Conservation (phyloP, 2,329 filamentous ascomycete genomes). For the Fusarium humuli region DNA sequence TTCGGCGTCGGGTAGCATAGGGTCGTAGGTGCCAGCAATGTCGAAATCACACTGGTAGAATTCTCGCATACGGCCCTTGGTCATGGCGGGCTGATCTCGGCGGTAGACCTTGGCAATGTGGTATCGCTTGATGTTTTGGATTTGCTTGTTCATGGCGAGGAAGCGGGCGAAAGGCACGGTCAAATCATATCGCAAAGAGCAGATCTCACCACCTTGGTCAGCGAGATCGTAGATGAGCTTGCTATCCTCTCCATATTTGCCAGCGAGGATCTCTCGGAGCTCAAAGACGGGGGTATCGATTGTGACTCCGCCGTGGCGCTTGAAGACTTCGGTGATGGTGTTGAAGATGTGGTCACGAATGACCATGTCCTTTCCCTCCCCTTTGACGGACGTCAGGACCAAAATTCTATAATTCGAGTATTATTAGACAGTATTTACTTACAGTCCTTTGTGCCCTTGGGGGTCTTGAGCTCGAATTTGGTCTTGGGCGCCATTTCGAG, state of each 20-base stretch:
- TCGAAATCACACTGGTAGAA: conserved; percentile 99
- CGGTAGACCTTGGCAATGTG: conserved; percentile 89
- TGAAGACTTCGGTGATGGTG: conserved; percentile 82
- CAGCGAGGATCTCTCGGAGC: conserved; percentile 84
- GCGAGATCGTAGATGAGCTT: conserved; percentile 91
- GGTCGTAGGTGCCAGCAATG: conserved; percentile 87
- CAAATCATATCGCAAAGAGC: conserved; percentile 84
- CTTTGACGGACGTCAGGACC: conserved; percentile 35
- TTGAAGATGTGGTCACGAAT: conserved; percentile 84
- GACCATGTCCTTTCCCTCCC: conserved; percentile 81
- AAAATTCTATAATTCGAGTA: neutral
- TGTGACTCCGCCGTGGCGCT: conserved; percentile 82
- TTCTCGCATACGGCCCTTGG: conserved; percentile 92
- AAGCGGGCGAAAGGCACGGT: conserved; percentile 93
- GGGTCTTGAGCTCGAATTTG: conserved; percentile 75
- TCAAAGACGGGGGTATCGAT: conserved; percentile 89
- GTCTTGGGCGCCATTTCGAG: conserved; percentile 48
- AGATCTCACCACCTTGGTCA: conserved; percentile 83
- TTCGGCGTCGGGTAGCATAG: conserved; percentile 94
- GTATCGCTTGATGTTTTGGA: conserved; percentile 90
- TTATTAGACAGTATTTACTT: conserved; percentile 16
- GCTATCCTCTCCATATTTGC: conserved; percentile 92
- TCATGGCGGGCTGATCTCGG: conserved; percentile 70
- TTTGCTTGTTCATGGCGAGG: conserved; percentile 88
- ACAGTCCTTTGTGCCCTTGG: conserved; percentile 92